These are phyloP conservation scores for Aspergillus sp. DNA, from an alignment of 2,329 filamentous ascomycete genomes.

Conservation along the genomic window DNA sequence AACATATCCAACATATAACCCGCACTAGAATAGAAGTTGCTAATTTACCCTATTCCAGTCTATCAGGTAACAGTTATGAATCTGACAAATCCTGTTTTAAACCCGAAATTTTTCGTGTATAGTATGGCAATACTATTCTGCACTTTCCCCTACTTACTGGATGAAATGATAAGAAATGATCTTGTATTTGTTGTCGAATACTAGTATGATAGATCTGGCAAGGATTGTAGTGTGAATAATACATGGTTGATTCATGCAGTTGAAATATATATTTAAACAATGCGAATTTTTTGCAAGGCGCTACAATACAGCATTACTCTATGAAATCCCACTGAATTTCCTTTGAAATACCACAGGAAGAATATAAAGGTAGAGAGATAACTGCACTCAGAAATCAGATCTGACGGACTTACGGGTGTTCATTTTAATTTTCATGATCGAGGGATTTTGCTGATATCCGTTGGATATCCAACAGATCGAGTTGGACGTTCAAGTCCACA, in stretches of 20 bases:
- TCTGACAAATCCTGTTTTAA: too few relatives aligned
- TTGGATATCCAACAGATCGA: not conserved
- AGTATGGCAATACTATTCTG: not conserved
- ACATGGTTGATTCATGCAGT: not conserved
- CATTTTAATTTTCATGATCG: not conserved
- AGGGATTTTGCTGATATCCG: not conserved
- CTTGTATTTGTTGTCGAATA: not conserved
- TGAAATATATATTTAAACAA: not conserved
- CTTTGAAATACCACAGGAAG: not conserved
- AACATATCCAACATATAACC: too few relatives aligned
- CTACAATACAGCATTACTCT: not conserved
- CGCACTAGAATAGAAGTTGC: too few relatives aligned
- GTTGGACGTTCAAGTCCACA: not conserved
- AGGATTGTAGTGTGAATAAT: not conserved
- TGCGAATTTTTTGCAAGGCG: not conserved
- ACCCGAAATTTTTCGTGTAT: not conserved
- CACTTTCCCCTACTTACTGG: not conserved
- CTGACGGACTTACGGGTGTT: not conserved
- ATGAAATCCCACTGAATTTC: not conserved
- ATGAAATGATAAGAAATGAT: not conserved
- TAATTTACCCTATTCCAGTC: too few relatives aligned
- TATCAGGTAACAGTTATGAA: too few relatives aligned
- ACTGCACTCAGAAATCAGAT: not conserved
- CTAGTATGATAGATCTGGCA: not conserved
- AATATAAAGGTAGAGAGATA: not conserved